Conservation (phyloP, 805 yeast genomes). For the Metschnikowia proteae region DNA sequence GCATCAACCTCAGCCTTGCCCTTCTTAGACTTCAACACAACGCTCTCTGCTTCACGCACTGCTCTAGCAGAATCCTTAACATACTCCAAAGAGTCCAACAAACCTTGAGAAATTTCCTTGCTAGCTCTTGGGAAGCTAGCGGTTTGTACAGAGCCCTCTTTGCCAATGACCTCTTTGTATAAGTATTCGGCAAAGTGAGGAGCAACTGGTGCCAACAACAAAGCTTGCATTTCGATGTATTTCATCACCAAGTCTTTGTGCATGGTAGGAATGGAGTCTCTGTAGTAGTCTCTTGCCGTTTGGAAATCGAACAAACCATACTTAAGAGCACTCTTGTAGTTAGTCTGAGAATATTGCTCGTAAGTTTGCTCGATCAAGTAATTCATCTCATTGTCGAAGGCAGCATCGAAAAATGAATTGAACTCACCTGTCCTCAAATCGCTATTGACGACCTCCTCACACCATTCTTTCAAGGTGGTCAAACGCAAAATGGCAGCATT, state of each 20-base stretch:
- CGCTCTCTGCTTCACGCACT: constrained; percentile 91
- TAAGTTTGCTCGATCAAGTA: constrained; percentile 68
- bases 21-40: constrained; percentile 75
- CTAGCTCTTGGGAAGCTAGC: constrained; percentile 79
- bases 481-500: constrained; percentile 95
- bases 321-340: constrained; percentile 86
- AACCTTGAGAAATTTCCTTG: constrained; percentile 57
- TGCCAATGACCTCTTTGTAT: constrained; percentile 75
- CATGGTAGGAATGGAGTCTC: constrained; percentile 74
- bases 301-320: constrained; percentile 91
- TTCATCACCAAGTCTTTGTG: constrained; percentile 75
- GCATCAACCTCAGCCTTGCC: constrained; percentile 77
- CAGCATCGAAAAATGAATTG: constrained; percentile 71
- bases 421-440: constrained; percentile 47
- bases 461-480: constrained; percentile 91
- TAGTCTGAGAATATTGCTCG: constrained; percentile 65
- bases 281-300: constrained; percentile 91
- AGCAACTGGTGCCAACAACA: constrained; percentile 85
- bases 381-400: constrained; percentile 94
- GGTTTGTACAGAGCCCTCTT: constrained; percentile 62
- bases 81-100: constrained; percentile 70
- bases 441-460: constrained; percentile 65
- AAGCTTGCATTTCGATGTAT: constrained; percentile 82
- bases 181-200: constrained; percentile 94
- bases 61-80: constrained; percentile 75